These are phyloP conservation scores for Kappamyces sp. DNA, from an alignment of 192 early-diverging fungal species.

Conservation along the genomic window DNA sequence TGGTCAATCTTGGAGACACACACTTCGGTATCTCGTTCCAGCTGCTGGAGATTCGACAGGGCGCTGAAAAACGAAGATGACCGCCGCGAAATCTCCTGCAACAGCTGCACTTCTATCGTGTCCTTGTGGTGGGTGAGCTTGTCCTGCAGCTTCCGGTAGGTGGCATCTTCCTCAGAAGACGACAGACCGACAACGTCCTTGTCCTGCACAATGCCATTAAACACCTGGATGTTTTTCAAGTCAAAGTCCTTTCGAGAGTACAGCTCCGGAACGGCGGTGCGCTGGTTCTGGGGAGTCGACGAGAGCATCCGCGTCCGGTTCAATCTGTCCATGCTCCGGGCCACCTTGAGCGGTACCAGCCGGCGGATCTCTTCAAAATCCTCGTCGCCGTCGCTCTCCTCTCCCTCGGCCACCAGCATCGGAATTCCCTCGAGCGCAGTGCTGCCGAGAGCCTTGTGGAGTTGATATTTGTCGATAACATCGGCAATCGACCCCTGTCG, in stretches of 20 bases:
- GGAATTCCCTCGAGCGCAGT: slow-evolving; percentile 50
- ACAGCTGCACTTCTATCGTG: slow-evolving; percentile 87
- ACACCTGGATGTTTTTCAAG: slow-evolving; percentile 84
- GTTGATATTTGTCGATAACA: slow-evolving; percentile 74
- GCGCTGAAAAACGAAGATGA: slow-evolving; percentile 97
- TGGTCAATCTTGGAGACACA: slow-evolving; percentile 84
- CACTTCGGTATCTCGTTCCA: slow-evolving; percentile 84
- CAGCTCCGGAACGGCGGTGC: slow-evolving; percentile 79
- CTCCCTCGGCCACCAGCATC: slow-evolving; percentile 22
- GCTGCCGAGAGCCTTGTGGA: slow-evolving; percentile 52
- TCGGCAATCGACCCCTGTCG: slow-evolving; percentile 59
- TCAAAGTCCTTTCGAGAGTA: slow-evolving; percentile 83
- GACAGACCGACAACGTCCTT: slow-evolving; percentile 49
- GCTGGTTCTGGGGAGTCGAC: slow-evolving; percentile 59
- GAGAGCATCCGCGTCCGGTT: slow-evolving; percentile 45
- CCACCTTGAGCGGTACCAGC: slow-evolving; percentile 12
- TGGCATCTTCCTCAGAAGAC: slow-evolving; percentile 38
- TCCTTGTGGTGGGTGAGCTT: slow-evolving; percentile 86
- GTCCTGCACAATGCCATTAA: slow-evolving; percentile 74
- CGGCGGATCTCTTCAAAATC: slow-evolving; percentile 6
- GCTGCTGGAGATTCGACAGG: slow-evolving; percentile 80
- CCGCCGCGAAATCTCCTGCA: slow-evolving; percentile 87
- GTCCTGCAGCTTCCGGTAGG: slow-evolving; percentile 76
- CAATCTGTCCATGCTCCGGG: slow-evolving; percentile 30
- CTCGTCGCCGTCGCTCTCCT: slow-evolving; percentile 23